Evolutionary conservation across 2,329 filamentous ascomycete species (phyloP), one percentile per base, ranked within the genome.

Genomic region (Apiospora arundinis): DNA sequence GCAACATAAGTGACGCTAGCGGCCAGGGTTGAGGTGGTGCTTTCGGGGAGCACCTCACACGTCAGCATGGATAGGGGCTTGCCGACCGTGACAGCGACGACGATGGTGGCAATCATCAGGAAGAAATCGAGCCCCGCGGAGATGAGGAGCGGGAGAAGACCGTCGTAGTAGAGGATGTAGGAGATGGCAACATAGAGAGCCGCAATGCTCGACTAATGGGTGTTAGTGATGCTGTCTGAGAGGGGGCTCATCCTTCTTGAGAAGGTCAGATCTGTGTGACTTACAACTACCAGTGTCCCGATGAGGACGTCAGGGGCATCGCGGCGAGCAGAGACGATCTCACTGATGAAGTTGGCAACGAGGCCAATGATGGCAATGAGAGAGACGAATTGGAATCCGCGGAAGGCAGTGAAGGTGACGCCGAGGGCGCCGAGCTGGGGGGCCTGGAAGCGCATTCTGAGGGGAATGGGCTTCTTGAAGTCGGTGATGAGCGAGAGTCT

Each of bases 351-450:
- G 82, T 95, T 94, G 77, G 92, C 90, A 0, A 91, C 91, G 80
- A 97, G 89, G 65, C 94, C 94, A 74, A 97, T 92, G 75, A 96
- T 90, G 72, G 91, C 86, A 71, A 96, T 86, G 78, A 97, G 91
- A 37, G 89, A 90, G 74, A 92, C 83, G 72, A 90, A 87, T 80
- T 97, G 91, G 75, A 95, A 86, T 71, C 88, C 86, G 67, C 95
- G 92, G 75, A 92, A 89, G 75, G 90, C 85, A 72, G 93, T 90
- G 84, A 97, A 97, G 76, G 92, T 92, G 76, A 92, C 90, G 81
- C 93, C 94, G 75, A 96, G 84, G 80, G 92, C 92, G 77, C 93
- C 92, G 81, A 92, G 84, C 82, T 87, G 82, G 81, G 89, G 84
- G 73, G 81, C 75, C 67, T 80, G 81, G 73, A 83, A 81, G 72